Base-by-base conservation (phyloP, 805 yeast species). In the Wickerhamomyces chambardii region DNA sequence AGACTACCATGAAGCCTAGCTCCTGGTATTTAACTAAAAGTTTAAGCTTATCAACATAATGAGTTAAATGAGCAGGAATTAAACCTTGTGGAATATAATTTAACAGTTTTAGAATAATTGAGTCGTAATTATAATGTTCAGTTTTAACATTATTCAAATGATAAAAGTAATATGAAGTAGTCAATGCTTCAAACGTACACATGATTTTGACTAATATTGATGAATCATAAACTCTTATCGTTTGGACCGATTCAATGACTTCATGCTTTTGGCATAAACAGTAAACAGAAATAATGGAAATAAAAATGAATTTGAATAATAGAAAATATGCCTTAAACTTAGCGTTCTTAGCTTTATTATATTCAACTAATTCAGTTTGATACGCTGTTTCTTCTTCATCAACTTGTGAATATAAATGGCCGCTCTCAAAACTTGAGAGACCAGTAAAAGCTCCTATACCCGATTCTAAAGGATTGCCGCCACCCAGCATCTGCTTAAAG, bases 1-100 rank as follows among this genome's bases (percentile, higher is more conserved):
- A 51, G 32, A 47, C n/a, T 8, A 43, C 33, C 30, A 50, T 29
- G 6, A 45, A 42, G 3, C 46, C 17, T 24, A 51, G 31, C 25
- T 51, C 55, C 28, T 40, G 32, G 33, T 51, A 51, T 34, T 49
- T 51, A 25, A 51, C 42, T 6, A 40, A 38, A 17, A 48, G 30
- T 36, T 39, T 51, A 32, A 50, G 33, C 24, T 48, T 42, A 14
- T 45, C 47, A 11, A 24, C 12, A 14, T 12, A 12, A 24, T 24
- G 27, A 24, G 15, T 24, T 11, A 24, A 12, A 24, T 24, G 27
- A 24, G 15, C 27, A 12, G 27, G 27, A 5, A 24, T 24, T 14
- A 24, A 24, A 12, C 27, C 27, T 24, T 24, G 27, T 3, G 55
- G 55, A 3, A 51, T 36, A 11, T 43, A 48, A 15, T 40, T 42